Percentiles rank a stretch among this genome's conserved stretches.
Conservation (phyloP, 179 eudicot species). For the Heliamphora pulchella region DNA sequence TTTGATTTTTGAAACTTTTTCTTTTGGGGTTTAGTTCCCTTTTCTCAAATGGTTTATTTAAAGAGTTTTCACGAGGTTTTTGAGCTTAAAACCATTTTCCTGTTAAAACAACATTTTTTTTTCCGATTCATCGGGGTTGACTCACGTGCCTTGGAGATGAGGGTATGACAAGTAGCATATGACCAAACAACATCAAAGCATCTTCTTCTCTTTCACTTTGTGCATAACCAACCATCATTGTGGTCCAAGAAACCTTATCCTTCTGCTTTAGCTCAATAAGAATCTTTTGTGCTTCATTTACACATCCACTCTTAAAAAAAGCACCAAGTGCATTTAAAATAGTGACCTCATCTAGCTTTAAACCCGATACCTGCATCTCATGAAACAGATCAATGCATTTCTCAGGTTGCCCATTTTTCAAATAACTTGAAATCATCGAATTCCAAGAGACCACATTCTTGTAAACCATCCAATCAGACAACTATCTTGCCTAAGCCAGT, state of each 20-base stretch:
- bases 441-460: constrained; percentile 74
- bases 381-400: constrained; percentile 62
- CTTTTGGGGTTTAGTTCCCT: no score
- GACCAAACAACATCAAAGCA: constrained; percentile 23
- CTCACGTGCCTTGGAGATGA: no score
- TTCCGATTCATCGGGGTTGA: no score
- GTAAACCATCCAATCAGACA: constrained; percentile 42
- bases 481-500: constrained; percentile 40
- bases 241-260: constrained; percentile 28
- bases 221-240: constrained; percentile 29
- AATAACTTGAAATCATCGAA: constrained; percentile 74
- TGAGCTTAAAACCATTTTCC: no score
- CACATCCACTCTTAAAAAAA: constrained; percentile 16
- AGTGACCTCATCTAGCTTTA: constrained; percentile 46
- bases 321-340: constrained; percentile 32
- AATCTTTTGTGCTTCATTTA: constrained; percentile 23
- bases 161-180: no score
- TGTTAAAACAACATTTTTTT: no score
- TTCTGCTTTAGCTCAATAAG: constrained; percentile 22
- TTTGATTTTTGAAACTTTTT: no score
- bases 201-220: constrained; percentile 28
- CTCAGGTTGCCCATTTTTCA: constrained; percentile 47
- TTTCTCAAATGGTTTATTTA: no score
- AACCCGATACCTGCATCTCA: constrained; percentile 57
- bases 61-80: no score